Base-by-base conservation (phyloP, 2,329 filamentous ascomycete genomes). In the Alternaria angustiovoidea region DNA sequence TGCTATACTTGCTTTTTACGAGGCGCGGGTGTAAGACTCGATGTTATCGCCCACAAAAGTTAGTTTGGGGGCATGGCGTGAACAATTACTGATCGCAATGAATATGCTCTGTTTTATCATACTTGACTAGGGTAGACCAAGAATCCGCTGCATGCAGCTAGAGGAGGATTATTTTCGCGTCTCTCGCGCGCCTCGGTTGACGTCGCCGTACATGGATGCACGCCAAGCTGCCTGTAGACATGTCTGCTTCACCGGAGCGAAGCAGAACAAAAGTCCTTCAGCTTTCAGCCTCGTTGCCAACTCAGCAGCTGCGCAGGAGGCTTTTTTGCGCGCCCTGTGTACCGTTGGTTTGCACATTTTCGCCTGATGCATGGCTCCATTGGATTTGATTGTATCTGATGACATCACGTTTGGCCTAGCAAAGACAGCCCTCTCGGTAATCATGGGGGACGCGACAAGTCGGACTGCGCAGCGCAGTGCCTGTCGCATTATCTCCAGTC, bases 381-480 rank as follows among this genome's bases (percentile, higher is more conserved):
- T 55, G 63, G 43, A 24, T 51, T 55, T 24, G 34, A 55, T 59
- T 48, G 42, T 30, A 42, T 20, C 18, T 20, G 39, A 59, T 65
- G 55, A 61, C 61, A 53, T 61, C 57, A 63, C 54, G 34, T 57
- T 48, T 39, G 32, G 59, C 59, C 48, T 53, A 41, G 52, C 49
- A 28, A 36, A 46, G 41, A 16, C n/a, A 44, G 60, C 44, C 30
- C 62, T 66, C 65, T 67, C 63, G 65, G 63, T 64, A 66, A 62
- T 18, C 14, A 34, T 64, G 56, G 48, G 41, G 54, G 48, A 55
- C 55, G 51, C 61, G 59, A 51, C 38, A 42, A 41, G 28, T 51
- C 32, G 49, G 46, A 49, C 20, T 38, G 30, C 46, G 46, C 46
- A 36, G 30, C 34, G 30, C 46, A 26, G 24, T 26, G 24, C 46